Evolutionary conservation across 192 early-diverging fungal species (phyloP), one percentile per base, ranked within the genome.

Genomic region (Podila verticillata): DNA sequence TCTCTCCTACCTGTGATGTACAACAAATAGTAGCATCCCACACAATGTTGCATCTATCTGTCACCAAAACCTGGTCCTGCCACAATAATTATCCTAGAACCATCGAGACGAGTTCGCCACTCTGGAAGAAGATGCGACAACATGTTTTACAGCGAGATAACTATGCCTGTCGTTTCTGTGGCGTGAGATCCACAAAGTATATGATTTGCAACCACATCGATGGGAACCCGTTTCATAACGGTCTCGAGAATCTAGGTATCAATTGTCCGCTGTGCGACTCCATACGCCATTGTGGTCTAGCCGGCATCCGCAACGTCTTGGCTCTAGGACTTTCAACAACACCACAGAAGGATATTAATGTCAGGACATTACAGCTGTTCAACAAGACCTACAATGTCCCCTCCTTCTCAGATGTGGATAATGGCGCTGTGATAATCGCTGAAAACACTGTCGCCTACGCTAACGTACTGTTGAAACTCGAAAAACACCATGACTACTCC

Each of bases 201-300:
- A 68, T 68, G 57, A 24, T 59, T 30, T 68, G 66, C 54, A 39
- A 20, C 26, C 66, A 59, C 6, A 59, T 68, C 36, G 61, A 62
- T 44, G 66, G 66, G 2, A 47, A 59, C 57, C 66, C 66, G 5
- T 68, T 57, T n/a, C 56, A 68, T 28, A 68, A 68, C 57, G 66
- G 59, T 59, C 57, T 68, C 57, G 36, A 57, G 24, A 68, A 68
- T 60, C 66, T 59, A n/a, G 57, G 66, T 34, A 68, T 68, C 57
- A 59, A 59, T 4, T 68, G 66, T n/a, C 57, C 57, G 2, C n/a
- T 68, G 66, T 68, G 66, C 36, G 66, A 68, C 29, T 68, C 57
- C 15, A 19, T 59, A 29, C 57, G 57, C 66, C 57, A 59, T 15
- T 68, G 66, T 68, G 66, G 66, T 4, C 57, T 59, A 19, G 56